These are phyloP conservation scores for Macrolepiota dolichaula DNA, from an alignment of 768 basidiomycete species.

Conservation along the genomic window DNA sequence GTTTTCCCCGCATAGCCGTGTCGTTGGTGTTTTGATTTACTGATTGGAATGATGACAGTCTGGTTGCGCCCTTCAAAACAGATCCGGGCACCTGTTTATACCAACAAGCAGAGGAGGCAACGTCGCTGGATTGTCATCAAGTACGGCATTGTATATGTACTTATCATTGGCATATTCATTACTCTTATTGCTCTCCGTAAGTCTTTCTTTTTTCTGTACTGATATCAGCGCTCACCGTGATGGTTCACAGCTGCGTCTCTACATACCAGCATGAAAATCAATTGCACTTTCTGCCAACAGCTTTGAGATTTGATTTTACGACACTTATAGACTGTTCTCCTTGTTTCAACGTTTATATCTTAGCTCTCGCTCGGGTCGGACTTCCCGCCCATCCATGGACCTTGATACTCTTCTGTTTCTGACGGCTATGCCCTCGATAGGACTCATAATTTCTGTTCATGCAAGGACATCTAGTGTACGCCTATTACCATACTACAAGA, in stretches of 20 bases:
- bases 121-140: slow-evolving; percentile 88
- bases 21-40: slow-evolving; percentile 8
- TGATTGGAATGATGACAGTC: slow-evolving; percentile 44
- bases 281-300: slow-evolving; percentile 65
- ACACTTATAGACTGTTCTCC: slow-evolving; percentile 29
- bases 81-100: slow-evolving; percentile 89
- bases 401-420: background rate
- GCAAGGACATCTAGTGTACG: slow-evolving; percentile 44
- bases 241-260: slow-evolving; percentile 51
- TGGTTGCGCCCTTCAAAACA: slow-evolving; percentile 95
- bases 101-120: slow-evolving; percentile 84
- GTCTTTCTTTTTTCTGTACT: slow-evolving; percentile 25
- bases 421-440: slow-evolving; percentile 5
- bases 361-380: slow-evolving; percentile 23
- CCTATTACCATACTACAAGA: slow-evolving; percentile 39
- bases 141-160: slow-evolving; percentile 76
- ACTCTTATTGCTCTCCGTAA: slow-evolving; percentile 77
- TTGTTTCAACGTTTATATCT: slow-evolving; percentile 23
- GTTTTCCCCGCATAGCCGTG: slow-evolving; percentile 1
- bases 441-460: slow-evolving; percentile 18
- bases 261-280: slow-evolving; percentile 53
- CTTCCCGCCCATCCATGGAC: slow-evolving; percentile 31
- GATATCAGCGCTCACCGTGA: slow-evolving; percentile 8
- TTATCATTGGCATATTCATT: slow-evolving; percentile 66
- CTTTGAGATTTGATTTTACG: slow-evolving; percentile 50